Base-by-base conservation (phyloP, 1,284 basidiomycete genomes). In the Pterulicium gracile region DNA sequence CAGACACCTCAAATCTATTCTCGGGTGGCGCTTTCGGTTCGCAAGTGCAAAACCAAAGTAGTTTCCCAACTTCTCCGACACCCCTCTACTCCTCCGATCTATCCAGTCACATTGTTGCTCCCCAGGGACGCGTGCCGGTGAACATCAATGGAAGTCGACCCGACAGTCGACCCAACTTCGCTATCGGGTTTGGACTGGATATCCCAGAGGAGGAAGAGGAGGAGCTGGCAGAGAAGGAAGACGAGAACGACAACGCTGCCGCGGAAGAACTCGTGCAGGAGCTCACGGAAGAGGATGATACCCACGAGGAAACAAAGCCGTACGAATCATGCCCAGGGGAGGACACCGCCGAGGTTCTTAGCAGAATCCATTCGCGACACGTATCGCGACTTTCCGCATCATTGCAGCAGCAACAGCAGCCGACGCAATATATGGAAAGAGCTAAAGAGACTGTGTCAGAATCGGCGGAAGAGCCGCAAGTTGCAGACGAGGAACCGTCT, bases 101-200 rank as follows among this genome's bases (percentile, higher is more conserved):
- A 10, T 50, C 48, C 3, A 21, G 21, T 19, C 17, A 24, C 39
- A 70, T 81, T 18, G 65, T 72, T 55, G 78, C 79, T 2, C 77
- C 80, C 2, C 79, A 81, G 55, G 78, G 76, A 24, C 72, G 74
- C 17, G 67, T 74, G 12, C 79, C 78, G 18, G 56, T 76, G 42
- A 60, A 66, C 36, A 57, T 70, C 39, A 59, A 68, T 0, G 50
- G 62, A 44, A 65, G 58, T 57, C 69, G 62, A 50, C 70, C 74
- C 12, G 70, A 73, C 52, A 77, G 70, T 47, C 70, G 77, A 22
- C 79, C 82, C 3, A 84, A 88, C 59, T 89, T 88, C 56, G 60
- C 64, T 47, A 74, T 80, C 51, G 85, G 86, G 2, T 89, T 88
- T 60, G 84, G 86, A 2, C 56, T 88, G 42, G 83, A 88, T 52